Evolutionary conservation across 768 basidiomycete species (phyloP).

Genomic region (Fomitopsis pulvina): DNA sequence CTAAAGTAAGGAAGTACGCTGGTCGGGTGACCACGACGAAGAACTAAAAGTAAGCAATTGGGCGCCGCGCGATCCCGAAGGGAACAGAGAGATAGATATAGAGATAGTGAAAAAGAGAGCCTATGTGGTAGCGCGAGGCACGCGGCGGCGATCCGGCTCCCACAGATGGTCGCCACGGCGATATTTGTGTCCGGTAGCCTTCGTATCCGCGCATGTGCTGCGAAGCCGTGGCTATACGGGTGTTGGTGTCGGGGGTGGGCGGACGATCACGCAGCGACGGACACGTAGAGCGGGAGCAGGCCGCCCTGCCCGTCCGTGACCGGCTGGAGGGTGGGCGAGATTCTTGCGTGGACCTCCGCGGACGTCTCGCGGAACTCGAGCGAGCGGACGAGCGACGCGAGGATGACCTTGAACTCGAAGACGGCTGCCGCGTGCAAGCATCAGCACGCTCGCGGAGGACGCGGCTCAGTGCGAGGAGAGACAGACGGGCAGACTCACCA

Average conservation of each 20-base stretch:
- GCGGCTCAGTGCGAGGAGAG: background rate
- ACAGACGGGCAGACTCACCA: conserved; percentile 13
- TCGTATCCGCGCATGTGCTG: too few species aligned
- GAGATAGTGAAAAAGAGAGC: too few species aligned
- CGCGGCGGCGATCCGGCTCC: too few species aligned
- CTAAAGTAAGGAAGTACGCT: too few species aligned
- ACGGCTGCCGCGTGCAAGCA: conserved; percentile 19
- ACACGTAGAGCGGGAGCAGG: conserved; percentile 17
- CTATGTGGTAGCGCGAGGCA: too few species aligned
- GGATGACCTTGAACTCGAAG: conserved; percentile 34
- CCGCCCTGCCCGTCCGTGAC: conserved; percentile 26
- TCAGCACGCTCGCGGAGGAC: background rate
- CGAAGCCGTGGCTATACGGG: too few species aligned
- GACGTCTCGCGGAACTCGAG: conserved; percentile 32
- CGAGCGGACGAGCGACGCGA: conserved; percentile 29
- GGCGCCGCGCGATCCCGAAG: too few species aligned
- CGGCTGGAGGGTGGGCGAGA: conserved; percentile 31
- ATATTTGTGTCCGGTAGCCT: too few species aligned
- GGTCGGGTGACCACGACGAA: too few species aligned
- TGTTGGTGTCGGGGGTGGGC: background rate
- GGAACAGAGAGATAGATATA: too few species aligned
- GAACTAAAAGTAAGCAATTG: too few species aligned
- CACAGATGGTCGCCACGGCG: too few species aligned
- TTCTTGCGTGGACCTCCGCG: conserved; percentile 23
- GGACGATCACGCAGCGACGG: conserved; percentile 12